These are phyloP conservation scores for Diaporthe humulicola DNA, from an alignment of 2,329 filamentous ascomycete species.

Conservation along the genomic window DNA sequence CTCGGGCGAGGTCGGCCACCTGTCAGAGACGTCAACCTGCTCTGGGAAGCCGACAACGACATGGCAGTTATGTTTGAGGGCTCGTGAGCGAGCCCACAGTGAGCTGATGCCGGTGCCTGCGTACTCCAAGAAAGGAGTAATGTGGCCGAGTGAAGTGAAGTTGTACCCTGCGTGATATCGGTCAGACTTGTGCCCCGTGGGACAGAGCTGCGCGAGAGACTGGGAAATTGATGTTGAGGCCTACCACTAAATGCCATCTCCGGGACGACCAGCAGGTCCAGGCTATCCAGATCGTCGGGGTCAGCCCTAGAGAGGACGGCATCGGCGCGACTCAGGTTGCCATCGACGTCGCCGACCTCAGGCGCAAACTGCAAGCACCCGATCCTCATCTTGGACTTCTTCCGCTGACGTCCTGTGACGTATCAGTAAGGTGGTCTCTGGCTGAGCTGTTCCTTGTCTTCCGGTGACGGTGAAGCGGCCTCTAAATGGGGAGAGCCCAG, in stretches of 20 bases:
- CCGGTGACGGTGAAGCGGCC: neutral
- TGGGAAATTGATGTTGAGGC: slow-evolving; percentile 40
- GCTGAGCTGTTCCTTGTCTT: neutral
- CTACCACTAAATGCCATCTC: slow-evolving; percentile 82
- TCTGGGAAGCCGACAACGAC: slow-evolving; percentile 84
- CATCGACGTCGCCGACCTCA: slow-evolving; percentile 76
- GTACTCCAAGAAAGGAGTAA: slow-evolving; percentile 77
- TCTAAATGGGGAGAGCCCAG: neutral
- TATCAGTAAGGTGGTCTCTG: neutral
- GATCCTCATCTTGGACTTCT: slow-evolving; percentile 68
- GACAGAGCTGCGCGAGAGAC: neutral
- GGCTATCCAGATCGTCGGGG: slow-evolving; percentile 68
- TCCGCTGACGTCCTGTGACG: neutral
- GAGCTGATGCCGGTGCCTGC: slow-evolving; percentile 75
- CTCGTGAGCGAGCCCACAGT: slow-evolving; percentile 77
- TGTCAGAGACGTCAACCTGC: slow-evolving; percentile 63
- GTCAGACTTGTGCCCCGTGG: neutral
- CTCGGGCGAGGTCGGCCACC: slow-evolving; percentile 65
- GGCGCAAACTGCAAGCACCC: slow-evolving; percentile 81
- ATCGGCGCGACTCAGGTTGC: slow-evolving; percentile 79
- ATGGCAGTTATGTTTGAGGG: slow-evolving; percentile 74
- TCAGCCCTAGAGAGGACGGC: slow-evolving; percentile 68
- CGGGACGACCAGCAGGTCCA: slow-evolving; percentile 81
- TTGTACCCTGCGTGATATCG: slow-evolving; percentile 73
- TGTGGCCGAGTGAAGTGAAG: slow-evolving; percentile 77